A percentile compares a stretch with the other conserved stretches of the same genome.
Evolutionary conservation across 768 basidiomycete genomes (phyloP).

Genomic region (Suillus alpinus): DNA sequence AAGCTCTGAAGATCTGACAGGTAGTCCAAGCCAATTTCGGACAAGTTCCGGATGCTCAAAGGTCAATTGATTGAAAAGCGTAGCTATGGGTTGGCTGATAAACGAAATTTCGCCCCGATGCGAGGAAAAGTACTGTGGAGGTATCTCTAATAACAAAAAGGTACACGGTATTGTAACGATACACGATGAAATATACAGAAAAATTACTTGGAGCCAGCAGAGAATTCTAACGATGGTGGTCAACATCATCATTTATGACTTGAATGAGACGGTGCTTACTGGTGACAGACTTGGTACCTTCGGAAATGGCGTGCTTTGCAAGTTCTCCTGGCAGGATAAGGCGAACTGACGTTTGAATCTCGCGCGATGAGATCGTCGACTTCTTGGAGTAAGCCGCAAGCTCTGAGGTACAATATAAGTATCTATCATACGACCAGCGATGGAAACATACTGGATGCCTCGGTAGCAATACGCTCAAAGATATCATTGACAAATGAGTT

Average conservation of each 20-base stretch:
- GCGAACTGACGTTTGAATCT: constrained; percentile 84
- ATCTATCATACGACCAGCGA: neutral
- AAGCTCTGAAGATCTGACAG: neutral
- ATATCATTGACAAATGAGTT: constrained; percentile 87
- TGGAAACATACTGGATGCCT: constrained; percentile 55
- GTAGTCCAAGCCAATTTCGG: no score
- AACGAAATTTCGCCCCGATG: neutral
- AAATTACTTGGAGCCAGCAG: constrained; percentile 53
- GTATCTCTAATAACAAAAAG: constrained; percentile 29
- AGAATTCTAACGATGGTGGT: constrained; percentile 46
- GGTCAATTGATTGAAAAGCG: neutral
- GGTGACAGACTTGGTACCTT: constrained; percentile 74
- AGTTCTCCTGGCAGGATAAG: constrained; percentile 84
- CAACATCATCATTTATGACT: constrained; percentile 1
- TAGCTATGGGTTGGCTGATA: neutral
- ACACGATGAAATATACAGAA: constrained; percentile 23
- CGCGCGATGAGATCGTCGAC: constrained; percentile 88
- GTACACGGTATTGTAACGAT: constrained; percentile 34
- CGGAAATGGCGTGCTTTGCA: constrained; percentile 86
- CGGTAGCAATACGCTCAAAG: constrained; percentile 76
- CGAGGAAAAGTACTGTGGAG: constrained; percentile 10
- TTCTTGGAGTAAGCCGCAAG: constrained; percentile 87
- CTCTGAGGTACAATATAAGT: constrained; percentile 36
- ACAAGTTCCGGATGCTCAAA: neutral
- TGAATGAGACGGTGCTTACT: constrained; percentile 39